A percentile compares a stretch with the other conserved stretches of the same genome.
Conservation (phyloP, 805 yeast species). For the Alloascoidea africana region DNA sequence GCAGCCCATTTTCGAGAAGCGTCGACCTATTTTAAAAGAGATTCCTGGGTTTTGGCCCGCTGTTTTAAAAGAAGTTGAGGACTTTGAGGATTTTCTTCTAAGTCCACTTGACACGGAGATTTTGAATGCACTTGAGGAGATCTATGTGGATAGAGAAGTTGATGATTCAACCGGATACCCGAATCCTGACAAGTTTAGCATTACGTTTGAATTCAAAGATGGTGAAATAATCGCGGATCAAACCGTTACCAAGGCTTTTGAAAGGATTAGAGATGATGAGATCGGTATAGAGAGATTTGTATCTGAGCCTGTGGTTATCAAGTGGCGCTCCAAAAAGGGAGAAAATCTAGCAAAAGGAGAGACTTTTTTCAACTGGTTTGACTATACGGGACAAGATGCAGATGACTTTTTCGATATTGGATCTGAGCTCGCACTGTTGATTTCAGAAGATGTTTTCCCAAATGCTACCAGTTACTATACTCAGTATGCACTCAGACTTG, state of each 20-base stretch:
- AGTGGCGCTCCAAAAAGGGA: too few relatives aligned
- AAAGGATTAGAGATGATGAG: too few relatives aligned
- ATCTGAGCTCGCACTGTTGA: too few relatives aligned
- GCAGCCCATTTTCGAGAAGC: conserved; percentile 1
- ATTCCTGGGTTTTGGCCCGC: conserved; percentile 3
- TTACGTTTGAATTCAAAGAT: conserved; percentile 2
- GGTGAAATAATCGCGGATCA: not conserved
- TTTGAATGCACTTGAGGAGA: not conserved
- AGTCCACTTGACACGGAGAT: not conserved
- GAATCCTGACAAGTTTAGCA: not conserved
- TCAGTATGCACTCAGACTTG: not conserved
- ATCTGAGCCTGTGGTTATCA: too few relatives aligned
- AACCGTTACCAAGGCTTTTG: not conserved
- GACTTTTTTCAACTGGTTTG: too few relatives aligned
- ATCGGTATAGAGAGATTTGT: too few relatives aligned
- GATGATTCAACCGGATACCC: not conserved
- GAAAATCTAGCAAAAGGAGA: too few relatives aligned
- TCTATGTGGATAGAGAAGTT: not conserved
- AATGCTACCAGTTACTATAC: not conserved
- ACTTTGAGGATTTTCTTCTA: conserved; percentile 1
- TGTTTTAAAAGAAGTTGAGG: conserved; percentile 1
- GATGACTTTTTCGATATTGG: too few relatives aligned
- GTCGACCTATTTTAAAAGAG: not conserved
- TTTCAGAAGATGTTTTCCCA: not conserved
- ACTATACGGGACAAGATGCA: too few relatives aligned